These are phyloP conservation scores for Boletus eberwhitei DNA, from an alignment of 768 basidiomycete species.

Conservation along the genomic window DNA sequence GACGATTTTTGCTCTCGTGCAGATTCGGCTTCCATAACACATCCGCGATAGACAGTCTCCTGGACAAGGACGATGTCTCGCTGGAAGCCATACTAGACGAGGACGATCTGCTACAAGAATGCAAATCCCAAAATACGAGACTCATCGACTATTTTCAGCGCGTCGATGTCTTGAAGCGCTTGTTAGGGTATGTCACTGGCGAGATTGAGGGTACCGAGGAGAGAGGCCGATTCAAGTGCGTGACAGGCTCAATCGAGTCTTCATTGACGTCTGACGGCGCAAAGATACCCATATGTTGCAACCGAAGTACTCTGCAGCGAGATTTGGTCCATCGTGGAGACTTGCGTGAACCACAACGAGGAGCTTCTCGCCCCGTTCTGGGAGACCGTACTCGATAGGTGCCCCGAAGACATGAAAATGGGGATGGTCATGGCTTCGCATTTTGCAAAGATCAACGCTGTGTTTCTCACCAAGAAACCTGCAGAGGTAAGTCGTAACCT, in stretches of 20 bases:
- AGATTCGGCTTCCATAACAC: constrained; percentile 92
- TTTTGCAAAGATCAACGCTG: constrained; percentile 91
- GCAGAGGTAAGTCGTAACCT: constrained; percentile 61
- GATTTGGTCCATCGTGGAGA: constrained; percentile 92
- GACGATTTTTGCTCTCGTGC: constrained; percentile 6
- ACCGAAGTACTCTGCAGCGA: constrained; percentile 96
- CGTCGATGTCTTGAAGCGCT: constrained; percentile 72
- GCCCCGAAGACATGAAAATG: constrained; percentile 83
- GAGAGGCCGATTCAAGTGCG: constrained; percentile 78
- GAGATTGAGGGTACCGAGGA: constrained; percentile 83
- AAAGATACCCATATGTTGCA: constrained; percentile 86
- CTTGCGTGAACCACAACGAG: constrained; percentile 68
- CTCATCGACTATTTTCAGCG: constrained; percentile 86
- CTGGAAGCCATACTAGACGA: constrained; percentile 92
- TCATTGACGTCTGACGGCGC: constrained; percentile 5
- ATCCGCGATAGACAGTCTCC: constrained; percentile 83
- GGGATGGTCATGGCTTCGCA: constrained; percentile 85
- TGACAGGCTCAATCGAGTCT: constrained; percentile 9
- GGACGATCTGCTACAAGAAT: constrained; percentile 90
- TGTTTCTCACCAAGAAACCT: constrained; percentile 85
- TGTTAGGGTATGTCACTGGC: constrained; percentile 83
- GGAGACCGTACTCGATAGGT: constrained; percentile 80
- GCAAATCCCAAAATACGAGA: constrained; percentile 89
- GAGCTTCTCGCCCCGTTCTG: constrained; percentile 85
- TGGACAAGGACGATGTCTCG: constrained; percentile 86